These are phyloP conservation scores for Colletotrichum viniferum DNA, from an alignment of 2,329 filamentous ascomycete genomes.

Conservation along the genomic window DNA sequence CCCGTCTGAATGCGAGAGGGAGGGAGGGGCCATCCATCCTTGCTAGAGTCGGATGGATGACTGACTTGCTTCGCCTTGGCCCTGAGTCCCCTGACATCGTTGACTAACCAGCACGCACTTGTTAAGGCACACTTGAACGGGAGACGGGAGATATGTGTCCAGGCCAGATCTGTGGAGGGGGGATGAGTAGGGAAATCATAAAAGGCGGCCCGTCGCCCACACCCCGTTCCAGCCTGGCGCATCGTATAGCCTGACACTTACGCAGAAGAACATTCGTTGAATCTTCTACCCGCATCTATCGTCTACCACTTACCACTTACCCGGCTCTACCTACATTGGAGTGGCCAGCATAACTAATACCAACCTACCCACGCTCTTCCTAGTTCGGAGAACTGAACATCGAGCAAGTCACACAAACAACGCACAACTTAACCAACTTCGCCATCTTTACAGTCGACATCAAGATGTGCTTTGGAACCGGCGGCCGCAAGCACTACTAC, in stretches of 20 bases:
- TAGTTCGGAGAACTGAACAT: not conserved
- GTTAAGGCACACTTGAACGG: not conserved
- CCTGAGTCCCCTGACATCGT: not conserved
- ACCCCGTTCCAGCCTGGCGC: not conserved
- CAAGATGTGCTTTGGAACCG: slow-evolving; percentile 55
- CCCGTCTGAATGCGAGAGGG: slow-evolving; percentile 2
- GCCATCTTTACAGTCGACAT: not conserved
- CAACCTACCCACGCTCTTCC: not conserved
- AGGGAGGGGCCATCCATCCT: not conserved
- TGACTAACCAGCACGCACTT: not conserved
- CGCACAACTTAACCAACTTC: not conserved
- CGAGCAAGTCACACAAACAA: not conserved
- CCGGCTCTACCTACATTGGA: not conserved
- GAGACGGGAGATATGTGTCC: not conserved
- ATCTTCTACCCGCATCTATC: slow-evolving; percentile 1
- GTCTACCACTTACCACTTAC: not conserved
- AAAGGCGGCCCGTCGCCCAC: slow-evolving; percentile 11
- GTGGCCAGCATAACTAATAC: not conserved
- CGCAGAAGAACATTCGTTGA: slow-evolving; percentile 6
- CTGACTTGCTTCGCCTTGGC: slow-evolving; percentile 7
- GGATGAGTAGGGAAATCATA: slow-evolving; percentile 3
- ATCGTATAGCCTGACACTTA: slow-evolving; percentile 4
- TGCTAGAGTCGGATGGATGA: not conserved
- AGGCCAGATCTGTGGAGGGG: not conserved
- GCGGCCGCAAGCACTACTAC: slow-evolving; percentile 56